Base-by-base conservation (phyloP, 768 basidiomycete species). In the Suillus lakei region DNA sequence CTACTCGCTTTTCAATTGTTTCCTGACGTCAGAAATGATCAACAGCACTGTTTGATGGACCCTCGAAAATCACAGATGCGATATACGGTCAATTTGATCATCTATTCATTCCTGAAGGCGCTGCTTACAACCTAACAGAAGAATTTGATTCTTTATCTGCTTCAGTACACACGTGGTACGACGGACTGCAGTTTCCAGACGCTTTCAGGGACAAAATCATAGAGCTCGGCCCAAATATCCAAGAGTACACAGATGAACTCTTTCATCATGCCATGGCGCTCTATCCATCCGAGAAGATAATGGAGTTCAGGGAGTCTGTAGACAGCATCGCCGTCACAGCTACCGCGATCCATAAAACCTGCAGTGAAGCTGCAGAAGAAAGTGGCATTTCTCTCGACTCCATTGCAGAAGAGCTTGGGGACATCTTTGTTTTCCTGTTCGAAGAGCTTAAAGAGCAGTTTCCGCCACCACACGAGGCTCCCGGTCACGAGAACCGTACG, bases 401-500 rank as follows among this genome's bases (percentile, higher is more conserved):
- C 21, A 36, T 80, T 4, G 69, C 69, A 15, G 48, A 62, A 13
- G 66, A 71, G 16, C 59, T 78, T 32, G 66, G 66, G 18, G 58
- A 59, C 4, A 55, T 23, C 9, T 62, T 70, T n/a, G 21, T 30
- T 32, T 23, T 44, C 13, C 60, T 80, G 28, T 63, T 75, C 39
- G 70, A 69, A 4, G 75, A 78, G 55, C 61, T 77, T 12, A 36
- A 69, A 56, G 48, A 46, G 3, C 58, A 43, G 53, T 78, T 83
- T 60, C 70, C 76, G 3, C 64, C 75, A 2, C 75, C 79, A 5
- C 69, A 69, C 38, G 43, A 76, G 36, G 76, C 77, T 9, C 74
- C 77, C 5, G 62, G 69, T 15, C 77, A 79, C 60, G 72, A 69
- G 39, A 62, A 73, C 32, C 71, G 78, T 3, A 67, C 63, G 21